These are phyloP conservation scores for Cryoendolithus antarcticus DNA, from an alignment of 2,329 filamentous ascomycete genomes.

Conservation along the genomic window DNA sequence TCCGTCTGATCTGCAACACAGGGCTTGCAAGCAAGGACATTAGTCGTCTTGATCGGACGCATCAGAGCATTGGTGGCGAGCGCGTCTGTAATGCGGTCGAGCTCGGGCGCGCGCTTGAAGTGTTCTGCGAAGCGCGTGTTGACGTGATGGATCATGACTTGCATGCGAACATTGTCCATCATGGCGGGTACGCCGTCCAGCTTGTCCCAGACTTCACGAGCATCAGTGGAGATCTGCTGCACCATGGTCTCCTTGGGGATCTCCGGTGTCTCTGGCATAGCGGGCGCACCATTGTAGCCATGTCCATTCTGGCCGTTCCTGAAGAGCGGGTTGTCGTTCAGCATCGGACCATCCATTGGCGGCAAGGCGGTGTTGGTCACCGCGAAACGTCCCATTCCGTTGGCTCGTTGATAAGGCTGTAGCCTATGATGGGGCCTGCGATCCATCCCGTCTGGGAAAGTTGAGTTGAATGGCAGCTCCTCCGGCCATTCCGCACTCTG, in stretches of 20 bases:
- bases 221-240: constrained; percentile 36
- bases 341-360: not conserved
- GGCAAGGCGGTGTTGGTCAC: too few relatives aligned
- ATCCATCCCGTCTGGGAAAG: too few relatives aligned
- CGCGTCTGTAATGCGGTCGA: constrained; percentile 43
- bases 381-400: too few relatives aligned
- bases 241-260: constrained; percentile 9
- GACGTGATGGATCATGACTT: constrained; percentile 52
- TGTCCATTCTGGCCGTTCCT: too few relatives aligned
- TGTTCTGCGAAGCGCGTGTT: constrained; percentile 44
- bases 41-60: constrained; percentile 30
- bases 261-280: too few relatives aligned
- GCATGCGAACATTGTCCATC: constrained; percentile 49
- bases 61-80: constrained; percentile 30
- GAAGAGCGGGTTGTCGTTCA: constrained; percentile 7
- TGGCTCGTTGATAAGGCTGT: too few relatives aligned
- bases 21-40: constrained; percentile 30
- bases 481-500: constrained; percentile 65
- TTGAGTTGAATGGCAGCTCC: constrained; percentile 50
- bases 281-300: too few relatives aligned
- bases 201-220: constrained; percentile 51
- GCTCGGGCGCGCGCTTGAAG: constrained; percentile 44
- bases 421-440: too few relatives aligned
- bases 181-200: constrained; percentile 38
- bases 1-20: constrained; percentile 14